Evolutionary conservation across 2,329 filamentous ascomycete genomes (phyloP), one percentile per base, ranked within the genome.

Genomic region (Corniculantispora saksenae): DNA sequence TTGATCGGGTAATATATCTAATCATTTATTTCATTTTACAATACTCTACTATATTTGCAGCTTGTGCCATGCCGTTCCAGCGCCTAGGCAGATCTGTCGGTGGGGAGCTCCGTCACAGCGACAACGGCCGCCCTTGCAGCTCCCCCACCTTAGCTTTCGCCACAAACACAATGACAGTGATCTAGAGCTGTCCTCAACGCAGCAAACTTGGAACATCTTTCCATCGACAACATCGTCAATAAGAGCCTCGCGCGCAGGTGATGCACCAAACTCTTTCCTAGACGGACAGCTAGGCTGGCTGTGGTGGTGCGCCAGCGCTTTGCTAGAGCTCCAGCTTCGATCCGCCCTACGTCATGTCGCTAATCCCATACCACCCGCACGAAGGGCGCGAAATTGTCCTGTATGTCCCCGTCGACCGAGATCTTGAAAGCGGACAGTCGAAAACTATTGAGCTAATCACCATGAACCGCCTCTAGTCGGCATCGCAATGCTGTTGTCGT

Each of bases 401-500:
- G 91, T 94, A 84, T 73, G 91, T 84, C 71, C n/a, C 32, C 25
- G 7, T 25, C 57, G n/a, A 21, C 53, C 17, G 13, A 25, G 12
- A 43, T 38, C 53, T 3, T n/a, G 3, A 27, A 6, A 32, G 6
- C 51, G 40, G 58, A 17, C n/a, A 13, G 27, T n/a, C 17, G 10
- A 4, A 19, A 40, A 12, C 32, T 19, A 23, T 60, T 32, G 25
- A 38, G 29, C 27, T 47, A 56, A 23, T 17, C 23, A 32, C 15
- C 3, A 57, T 54, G 21, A 13, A 4, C 38, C 38, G 1, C 27
- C 29, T 29, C 27, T 72, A 98, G 95, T 61, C 95, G 94, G 67
- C 93, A 97, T 77, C 91, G 92, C 74, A 93, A 97, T 79, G 91
- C 94, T 25, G 89, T 99, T 65, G 95, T 99, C 53, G 89, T 98